Evolutionary conservation across 1,284 basidiomycete genomes (phyloP).

Genomic region (Singerocomus rubriflavus): DNA sequence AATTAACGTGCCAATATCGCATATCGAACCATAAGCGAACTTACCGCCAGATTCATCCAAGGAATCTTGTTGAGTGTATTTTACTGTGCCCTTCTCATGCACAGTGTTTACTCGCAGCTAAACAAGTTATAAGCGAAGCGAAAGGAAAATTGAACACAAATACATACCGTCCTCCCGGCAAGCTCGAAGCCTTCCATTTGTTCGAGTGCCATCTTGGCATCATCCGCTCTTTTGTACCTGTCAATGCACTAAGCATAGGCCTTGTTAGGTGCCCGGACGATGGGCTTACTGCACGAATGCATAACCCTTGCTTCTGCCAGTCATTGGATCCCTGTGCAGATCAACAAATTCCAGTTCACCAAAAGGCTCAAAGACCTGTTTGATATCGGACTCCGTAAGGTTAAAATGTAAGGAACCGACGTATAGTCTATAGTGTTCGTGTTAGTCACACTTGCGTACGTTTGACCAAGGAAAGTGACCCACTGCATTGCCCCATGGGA

Average conservation of each 20-base stretch:
- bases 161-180: slow-evolving; percentile 83
- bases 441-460: slow-evolving; percentile 16
- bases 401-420: slow-evolving; percentile 97
- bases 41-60: slow-evolving; percentile 79
- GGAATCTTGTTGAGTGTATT: slow-evolving; percentile 75
- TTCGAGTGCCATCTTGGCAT: slow-evolving; percentile 94
- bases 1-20: slow-evolving; percentile 11
- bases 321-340: slow-evolving; percentile 89
- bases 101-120: slow-evolving; percentile 89
- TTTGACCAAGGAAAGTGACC: slow-evolving; percentile 32
- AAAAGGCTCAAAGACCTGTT: slow-evolving; percentile 98
- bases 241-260: slow-evolving; percentile 2
- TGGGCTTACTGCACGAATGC: slow-evolving; percentile 88
- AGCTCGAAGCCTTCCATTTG: slow-evolving; percentile 99
- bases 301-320: slow-evolving; percentile 95
- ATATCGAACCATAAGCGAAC: not conserved
- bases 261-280: not conserved
- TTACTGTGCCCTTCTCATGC: slow-evolving; percentile 79
- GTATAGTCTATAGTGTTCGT: slow-evolving; percentile 66
- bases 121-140: slow-evolving; percentile 8
- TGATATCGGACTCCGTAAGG: slow-evolving; percentile 93
- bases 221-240: slow-evolving; percentile 84
- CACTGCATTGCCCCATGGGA: slow-evolving; percentile 77
- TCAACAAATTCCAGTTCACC: slow-evolving; percentile 98
- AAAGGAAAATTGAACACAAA: slow-evolving; percentile 1